Base-by-base conservation (phyloP, 202 grass and related monocot genomes). In the Brachypodium distachyon region DNA sequence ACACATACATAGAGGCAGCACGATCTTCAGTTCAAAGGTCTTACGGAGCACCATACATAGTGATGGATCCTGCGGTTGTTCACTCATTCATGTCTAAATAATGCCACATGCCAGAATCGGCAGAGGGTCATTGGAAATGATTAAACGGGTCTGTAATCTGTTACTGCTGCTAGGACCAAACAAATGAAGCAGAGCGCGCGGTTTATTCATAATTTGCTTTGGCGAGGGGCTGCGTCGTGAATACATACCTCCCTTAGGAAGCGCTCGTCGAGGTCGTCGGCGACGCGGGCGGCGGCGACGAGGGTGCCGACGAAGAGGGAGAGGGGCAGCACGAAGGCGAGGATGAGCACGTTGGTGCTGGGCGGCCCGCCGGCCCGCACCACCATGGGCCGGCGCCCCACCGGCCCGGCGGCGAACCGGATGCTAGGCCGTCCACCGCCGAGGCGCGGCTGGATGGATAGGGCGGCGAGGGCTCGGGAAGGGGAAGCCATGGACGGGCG, bases 201-300 rank as follows among this genome's bases (percentile, higher is more conserved):
- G 12, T 31, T 32, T 28, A 16, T 22, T 46, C 37, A 7, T 9
- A 13, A 66, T n/a, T n/a, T 22, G 39, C 44, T 56, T 58, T 36
- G 7, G 21, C 50, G 47, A 9, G 26, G 37, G 29, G 4, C n/a
- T 5, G 0, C 32, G n/a, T n/a, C n/a, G n/a, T n/a, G n/a, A n/a
- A n/a, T n/a, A n/a, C n/a, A n/a, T 82, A 98, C 96, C 91, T 98
- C 96, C 16, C 89, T 77, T 0, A 95, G 76, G 74, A 88, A 99
- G 6, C 89, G 84, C 60, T 99, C 85, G 84, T 99, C 91, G 37
- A 99, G 89, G 58, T 85, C 60, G 63, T 99, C 85, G 23, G 82
- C 82, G 27, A 98, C 76, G 61, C 87, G 87, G 40, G 70, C 71
- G 43, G 91, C 82, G 21, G 84, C 73, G 53, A 95, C 6, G 48